Evolutionary conservation across 169 alveolate genomes (phyloP).

Genomic region (Plasmodium knowlesi): DNA sequence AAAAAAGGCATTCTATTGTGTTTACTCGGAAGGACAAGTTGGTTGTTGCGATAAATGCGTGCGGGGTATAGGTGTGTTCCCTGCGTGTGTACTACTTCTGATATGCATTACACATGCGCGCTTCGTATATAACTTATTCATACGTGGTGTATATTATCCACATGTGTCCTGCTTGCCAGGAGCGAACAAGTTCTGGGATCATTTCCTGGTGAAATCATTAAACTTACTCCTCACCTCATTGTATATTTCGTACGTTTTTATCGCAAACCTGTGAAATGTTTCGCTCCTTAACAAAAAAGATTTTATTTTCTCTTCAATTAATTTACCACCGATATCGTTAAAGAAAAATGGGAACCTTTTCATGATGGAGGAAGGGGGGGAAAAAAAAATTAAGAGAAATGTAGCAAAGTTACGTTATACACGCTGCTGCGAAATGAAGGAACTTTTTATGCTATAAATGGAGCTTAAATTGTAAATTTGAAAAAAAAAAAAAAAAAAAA

Average conservation of each 20-base stretch:
- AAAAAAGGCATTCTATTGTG: conserved; percentile 62
- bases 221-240: conserved; percentile 61
- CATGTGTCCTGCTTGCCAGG: neutral
- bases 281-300: conserved; percentile 53
- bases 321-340: conserved; percentile 73
- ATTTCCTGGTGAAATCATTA: conserved; percentile 25
- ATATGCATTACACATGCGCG: neutral
- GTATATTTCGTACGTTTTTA: conserved; percentile 53
- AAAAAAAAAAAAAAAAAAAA: conserved; percentile 52
- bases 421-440: conserved; percentile 26
- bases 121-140: neutral
- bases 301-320: conserved; percentile 73
- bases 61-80: neutral
- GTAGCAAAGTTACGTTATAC: conserved; percentile 34
- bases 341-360: conserved; percentile 73
- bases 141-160: neutral
- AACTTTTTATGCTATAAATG: conserved; percentile 24
- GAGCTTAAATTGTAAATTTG: conserved; percentile 7
- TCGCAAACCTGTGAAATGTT: conserved; percentile 66
- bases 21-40: neutral
- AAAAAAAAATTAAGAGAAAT: neutral
- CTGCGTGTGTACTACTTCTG: neutral
- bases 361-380: conserved; percentile 49
- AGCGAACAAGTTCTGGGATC: neutral
- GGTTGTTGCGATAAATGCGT: neutral